Percentiles rank a stretch among this genome's conserved stretches.
Conservation (phyloP, 1,139 yeast genomes). For the Taiozyma sp. region DNA sequence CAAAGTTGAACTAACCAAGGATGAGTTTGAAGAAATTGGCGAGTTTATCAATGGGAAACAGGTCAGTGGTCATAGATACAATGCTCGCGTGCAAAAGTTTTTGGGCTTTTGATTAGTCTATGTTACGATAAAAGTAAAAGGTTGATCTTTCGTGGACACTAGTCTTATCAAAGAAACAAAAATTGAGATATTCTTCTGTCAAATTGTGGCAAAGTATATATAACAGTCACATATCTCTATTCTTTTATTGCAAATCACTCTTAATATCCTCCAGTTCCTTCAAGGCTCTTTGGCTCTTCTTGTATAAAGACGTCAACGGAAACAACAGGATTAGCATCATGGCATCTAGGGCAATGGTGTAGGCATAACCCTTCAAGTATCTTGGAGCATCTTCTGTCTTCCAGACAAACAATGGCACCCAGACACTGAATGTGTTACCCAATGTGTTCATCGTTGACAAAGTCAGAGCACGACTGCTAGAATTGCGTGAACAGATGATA, state of each 20-base stretch:
- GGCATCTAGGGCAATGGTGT: slow-evolving; percentile 26
- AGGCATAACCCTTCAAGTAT: slow-evolving; percentile 45
- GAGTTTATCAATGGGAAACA: slow-evolving; percentile 34
- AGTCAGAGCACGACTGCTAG: slow-evolving; percentile 31
- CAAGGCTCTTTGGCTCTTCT: neutral
- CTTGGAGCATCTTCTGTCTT: slow-evolving; percentile 50
- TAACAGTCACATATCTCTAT: too few relatives aligned
- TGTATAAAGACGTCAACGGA: slow-evolving; percentile 4
- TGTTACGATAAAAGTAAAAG: too few relatives aligned
- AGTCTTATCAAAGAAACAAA: too few relatives aligned
- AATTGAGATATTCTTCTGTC: too few relatives aligned
- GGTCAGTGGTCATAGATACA: slow-evolving; percentile 49
- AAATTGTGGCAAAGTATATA: too few relatives aligned
- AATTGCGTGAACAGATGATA: slow-evolving; percentile 31
- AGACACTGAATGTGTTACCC: slow-evolving; percentile 46
- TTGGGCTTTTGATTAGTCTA: slow-evolving; percentile 7
- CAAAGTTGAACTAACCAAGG: slow-evolving; percentile 40
- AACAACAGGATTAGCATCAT: slow-evolving; percentile 9
- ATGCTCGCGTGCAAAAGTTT: slow-evolving; percentile 18
- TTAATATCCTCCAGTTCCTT: neutral
- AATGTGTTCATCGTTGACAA: slow-evolving; percentile 34
- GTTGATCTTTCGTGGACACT: too few relatives aligned
- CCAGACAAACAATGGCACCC: slow-evolving; percentile 44
- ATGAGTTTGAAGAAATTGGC: slow-evolving; percentile 47
- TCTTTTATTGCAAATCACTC: neutral